A percentile compares a stretch with the other conserved stretches of the same genome.
Conservation (phyloP, 2,329 filamentous ascomycete genomes). For the Orbilia quercus region DNA sequence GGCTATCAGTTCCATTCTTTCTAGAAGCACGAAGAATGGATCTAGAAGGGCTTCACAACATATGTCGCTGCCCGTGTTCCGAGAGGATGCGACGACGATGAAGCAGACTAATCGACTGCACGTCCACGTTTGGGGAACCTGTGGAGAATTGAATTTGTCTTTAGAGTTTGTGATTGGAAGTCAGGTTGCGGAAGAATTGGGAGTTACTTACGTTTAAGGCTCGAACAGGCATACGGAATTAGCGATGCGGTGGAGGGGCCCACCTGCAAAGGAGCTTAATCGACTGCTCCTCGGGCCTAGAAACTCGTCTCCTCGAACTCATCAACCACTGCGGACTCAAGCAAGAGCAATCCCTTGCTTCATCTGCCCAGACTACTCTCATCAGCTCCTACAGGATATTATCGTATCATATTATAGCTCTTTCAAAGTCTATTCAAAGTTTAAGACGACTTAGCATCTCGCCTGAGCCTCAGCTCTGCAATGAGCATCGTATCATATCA, state of each 20-base stretch:
- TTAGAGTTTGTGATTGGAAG: conserved; percentile 36
- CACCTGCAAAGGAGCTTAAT: conserved; percentile 9
- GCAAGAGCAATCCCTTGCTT: neutral
- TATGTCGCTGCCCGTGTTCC: neutral
- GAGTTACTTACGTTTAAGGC: conserved; percentile 2
- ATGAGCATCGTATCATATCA: too few species aligned
- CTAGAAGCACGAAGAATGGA: conserved; percentile 41
- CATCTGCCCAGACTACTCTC: conserved; percentile 14
- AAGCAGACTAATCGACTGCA: too few species aligned
- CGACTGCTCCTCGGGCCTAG: too few species aligned
- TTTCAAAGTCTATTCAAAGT: neutral
- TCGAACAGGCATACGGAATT: conserved; percentile 21
- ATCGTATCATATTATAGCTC: neutral
- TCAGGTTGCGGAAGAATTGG: conserved; percentile 20
- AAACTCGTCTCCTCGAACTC: too few species aligned
- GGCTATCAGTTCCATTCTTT: conserved; percentile 17
- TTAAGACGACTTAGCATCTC: too few species aligned
- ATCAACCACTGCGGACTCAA: conserved; percentile 14
- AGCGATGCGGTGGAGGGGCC: conserved; percentile 10
- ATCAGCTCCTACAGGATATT: conserved; percentile 16
- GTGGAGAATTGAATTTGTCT: conserved; percentile 5
- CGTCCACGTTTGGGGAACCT: neutral
- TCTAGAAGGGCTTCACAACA: conserved; percentile 37
- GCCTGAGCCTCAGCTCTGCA: too few species aligned
- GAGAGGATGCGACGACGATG: too few species aligned